A percentile compares a stretch with the other conserved stretches of the same genome.
phyloP scores from a whole-genome alignment of 2,329 filamentous ascomycete genomes.

The Scytalidium lignicola region DNA sequence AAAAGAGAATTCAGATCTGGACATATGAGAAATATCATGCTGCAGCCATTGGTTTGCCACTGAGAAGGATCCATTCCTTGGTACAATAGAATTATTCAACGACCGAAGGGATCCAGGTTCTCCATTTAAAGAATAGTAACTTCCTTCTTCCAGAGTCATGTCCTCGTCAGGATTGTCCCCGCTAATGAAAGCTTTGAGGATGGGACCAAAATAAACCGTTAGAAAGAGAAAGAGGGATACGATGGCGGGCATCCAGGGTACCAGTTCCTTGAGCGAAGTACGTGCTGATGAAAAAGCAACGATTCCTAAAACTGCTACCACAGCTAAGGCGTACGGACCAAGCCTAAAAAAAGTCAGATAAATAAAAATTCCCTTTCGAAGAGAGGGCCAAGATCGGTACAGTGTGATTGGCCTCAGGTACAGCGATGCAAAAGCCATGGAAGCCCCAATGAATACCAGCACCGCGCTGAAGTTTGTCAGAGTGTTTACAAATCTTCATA shows the following conservation, averaged over 20 bases:
- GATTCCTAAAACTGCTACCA: background rate
- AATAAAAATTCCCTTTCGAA: background rate
- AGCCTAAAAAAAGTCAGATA: slow-evolving; percentile 1
- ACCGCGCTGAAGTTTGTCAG: background rate
- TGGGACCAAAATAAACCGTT: slow-evolving; percentile 7
- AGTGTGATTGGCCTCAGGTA: background rate
- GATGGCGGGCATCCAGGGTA: slow-evolving; percentile 11
- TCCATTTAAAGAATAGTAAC: background rate
- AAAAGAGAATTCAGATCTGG: background rate
- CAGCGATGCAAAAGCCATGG: background rate
- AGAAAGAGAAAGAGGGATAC: slow-evolving; percentile 9
- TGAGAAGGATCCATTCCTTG: background rate
- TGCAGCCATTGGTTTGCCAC: background rate
- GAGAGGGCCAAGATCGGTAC: background rate
- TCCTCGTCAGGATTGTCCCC: background rate
- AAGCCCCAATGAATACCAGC: background rate
- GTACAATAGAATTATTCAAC: background rate
- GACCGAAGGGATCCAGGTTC: background rate
- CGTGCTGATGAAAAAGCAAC: slow-evolving; percentile 6
- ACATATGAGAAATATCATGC: background rate
- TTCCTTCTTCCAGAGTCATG: background rate
- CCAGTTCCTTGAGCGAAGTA: slow-evolving; percentile 4
- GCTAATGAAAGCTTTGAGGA: background rate
- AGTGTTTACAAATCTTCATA: background rate
- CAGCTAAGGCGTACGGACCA: background rate